Evolutionary conservation across 192 early-diverging fungal species (phyloP), one percentile per base, ranked within the genome.

Genomic region (Dissophora globulifera): DNA sequence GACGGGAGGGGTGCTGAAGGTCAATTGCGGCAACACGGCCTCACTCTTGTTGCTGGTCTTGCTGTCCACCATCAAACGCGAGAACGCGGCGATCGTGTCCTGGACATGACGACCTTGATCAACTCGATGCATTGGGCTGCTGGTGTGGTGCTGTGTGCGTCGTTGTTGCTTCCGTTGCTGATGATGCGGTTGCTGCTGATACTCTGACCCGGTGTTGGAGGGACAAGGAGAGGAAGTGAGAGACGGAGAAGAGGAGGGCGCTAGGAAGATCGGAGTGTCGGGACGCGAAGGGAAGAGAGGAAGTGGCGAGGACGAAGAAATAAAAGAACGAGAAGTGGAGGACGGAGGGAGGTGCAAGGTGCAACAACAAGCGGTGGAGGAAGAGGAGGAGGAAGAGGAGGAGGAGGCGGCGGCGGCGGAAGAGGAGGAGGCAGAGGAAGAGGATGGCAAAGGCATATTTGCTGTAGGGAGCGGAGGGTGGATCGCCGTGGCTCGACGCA

Each of bases 31-130:
- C 20, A 58, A 31, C 32, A 72, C 49, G 9, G 38, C 27, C 2
- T 38, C 3, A 32, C 32, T 61, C 26, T 60, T 65, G 22, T 19
- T 20, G 61, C 48, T 59, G 53, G n/a, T 27, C 16, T 52, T 59
- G 26, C 42, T 43, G 17, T 65, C 56, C 16, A 53, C 32, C 62
- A 55, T 60, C 42, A 52, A 30, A 17, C 60, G 62, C 54, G 70
- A 58, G 45, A 75, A 75, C 1, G 62, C 50, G 13, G 59, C 46
- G 33, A 58, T 62, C 10, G 52, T 62, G 10, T 71, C 67, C 48
- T 69, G 67, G 42, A 62, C 69, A 38, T 62, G 43, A 15, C 50
- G 26, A 30, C 60, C 60, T 22, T 64, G 35, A 45, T 70, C 58
- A 26, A 47, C 9, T 31, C 19, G 43, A n/a, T 26, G 17, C 69